Evolutionary conservation across 208 protist genomes (phyloP).

Genomic region (Acanthamoeba royreba): DNA sequence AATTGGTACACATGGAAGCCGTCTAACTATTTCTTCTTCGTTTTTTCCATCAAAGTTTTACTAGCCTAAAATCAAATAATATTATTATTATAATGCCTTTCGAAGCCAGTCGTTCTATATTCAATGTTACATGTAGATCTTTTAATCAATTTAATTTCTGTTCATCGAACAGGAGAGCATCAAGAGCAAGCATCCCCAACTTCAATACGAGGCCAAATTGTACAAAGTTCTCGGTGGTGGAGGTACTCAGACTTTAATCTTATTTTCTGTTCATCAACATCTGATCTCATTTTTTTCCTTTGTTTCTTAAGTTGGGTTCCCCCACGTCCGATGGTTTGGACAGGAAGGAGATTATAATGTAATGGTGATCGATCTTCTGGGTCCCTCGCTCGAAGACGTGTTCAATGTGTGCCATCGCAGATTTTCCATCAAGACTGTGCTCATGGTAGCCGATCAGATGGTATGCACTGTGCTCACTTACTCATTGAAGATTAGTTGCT

Average conservation of each 20-base stretch:
- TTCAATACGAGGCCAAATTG: constrained; percentile 96
- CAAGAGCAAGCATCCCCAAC: constrained; percentile 88
- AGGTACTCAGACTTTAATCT: constrained; percentile 7
- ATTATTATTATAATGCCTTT: too few species aligned
- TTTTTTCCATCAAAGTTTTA: background rate
- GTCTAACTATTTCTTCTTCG: background rate
- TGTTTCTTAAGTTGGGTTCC: constrained; percentile 87
- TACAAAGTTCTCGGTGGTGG: constrained; percentile 87
- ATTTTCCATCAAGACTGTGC: constrained; percentile 97
- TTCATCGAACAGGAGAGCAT: background rate
- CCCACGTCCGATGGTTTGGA: constrained; percentile 93
- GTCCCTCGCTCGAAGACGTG: constrained; percentile 96
- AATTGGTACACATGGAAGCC: constrained; percentile 69
- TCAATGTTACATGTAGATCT: too few species aligned
- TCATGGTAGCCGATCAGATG: constrained; percentile 98
- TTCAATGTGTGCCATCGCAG: constrained; percentile 88
- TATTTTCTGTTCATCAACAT: background rate
- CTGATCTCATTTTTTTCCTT: background rate
- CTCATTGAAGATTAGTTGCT: background rate
- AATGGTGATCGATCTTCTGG: constrained; percentile 98
- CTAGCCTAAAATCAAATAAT: too few species aligned
- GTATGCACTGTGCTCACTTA: constrained; percentile 56
- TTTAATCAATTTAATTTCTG: background rate
- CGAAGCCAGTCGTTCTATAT: too few species aligned
- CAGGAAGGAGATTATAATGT: constrained; percentile 96